Conservation (phyloP, 1,284 basidiomycete genomes). For the Vanrija humicola region DNA sequence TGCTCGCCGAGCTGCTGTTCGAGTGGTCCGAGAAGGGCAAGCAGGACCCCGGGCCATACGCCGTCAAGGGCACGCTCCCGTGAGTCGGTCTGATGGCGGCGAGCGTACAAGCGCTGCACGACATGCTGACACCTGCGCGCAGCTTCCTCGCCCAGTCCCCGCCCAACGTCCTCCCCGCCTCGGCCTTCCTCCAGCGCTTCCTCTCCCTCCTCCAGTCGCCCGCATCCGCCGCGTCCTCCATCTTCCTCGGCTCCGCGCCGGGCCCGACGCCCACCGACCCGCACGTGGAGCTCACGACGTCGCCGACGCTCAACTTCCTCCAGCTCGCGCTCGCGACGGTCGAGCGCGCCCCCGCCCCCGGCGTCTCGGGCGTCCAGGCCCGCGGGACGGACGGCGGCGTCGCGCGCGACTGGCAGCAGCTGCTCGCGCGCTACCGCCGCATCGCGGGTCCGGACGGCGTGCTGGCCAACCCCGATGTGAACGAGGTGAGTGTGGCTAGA, state of each 20-base stretch:
- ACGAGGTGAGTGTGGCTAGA: constrained; percentile 57
- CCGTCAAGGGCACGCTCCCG: constrained; percentile 77
- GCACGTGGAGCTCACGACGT: constrained; percentile 68
- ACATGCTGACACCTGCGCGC: not conserved
- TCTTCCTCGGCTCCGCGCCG: constrained; percentile 48
- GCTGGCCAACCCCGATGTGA: constrained; percentile 64
- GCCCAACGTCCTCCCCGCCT: constrained; percentile 79
- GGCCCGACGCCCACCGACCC: constrained; percentile 49
- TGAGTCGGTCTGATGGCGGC: constrained; percentile 49
- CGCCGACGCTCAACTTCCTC: constrained; percentile 73
- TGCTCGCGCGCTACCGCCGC: constrained; percentile 69
- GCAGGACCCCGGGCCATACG: constrained; percentile 56
- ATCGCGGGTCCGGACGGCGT: constrained; percentile 56
- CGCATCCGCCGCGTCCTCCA: constrained; percentile 51
- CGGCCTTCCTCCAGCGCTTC: constrained; percentile 74
- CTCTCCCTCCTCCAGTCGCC: constrained; percentile 58
- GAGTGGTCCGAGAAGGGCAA: constrained; percentile 60
- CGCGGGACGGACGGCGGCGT: constrained; percentile 57
- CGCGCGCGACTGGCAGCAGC: constrained; percentile 66
- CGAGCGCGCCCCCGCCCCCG: constrained; percentile 67
- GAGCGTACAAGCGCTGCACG: not conserved
- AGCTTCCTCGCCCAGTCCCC: constrained; percentile 80
- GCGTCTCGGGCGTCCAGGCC: constrained; percentile 48
- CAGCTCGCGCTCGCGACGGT: constrained; percentile 80
- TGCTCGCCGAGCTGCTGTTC: constrained; percentile 78